Base-by-base conservation (phyloP, 2,329 filamentous ascomycete genomes). In the Aspergillus candidus region DNA sequence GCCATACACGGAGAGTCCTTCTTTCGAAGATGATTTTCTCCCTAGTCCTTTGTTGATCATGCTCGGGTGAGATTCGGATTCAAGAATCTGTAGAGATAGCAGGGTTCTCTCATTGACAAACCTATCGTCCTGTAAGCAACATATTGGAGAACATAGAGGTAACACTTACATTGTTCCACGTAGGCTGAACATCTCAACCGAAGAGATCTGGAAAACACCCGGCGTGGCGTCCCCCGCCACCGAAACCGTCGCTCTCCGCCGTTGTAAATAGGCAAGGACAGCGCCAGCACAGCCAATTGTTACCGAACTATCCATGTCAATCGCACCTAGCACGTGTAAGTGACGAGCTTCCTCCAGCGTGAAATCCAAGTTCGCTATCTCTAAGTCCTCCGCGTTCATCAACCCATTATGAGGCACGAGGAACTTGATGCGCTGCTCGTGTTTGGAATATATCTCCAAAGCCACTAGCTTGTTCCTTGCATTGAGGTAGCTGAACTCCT, bases 211-310 rank as follows among this genome's bases (percentile, higher is more conserved):
- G 52, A 86, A 86, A 34, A 78, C 56, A n/a, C 69, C 62, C 2
- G 74, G 73, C 27, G 73, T 72, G 11, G 72, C 66, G 47, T 84
- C 80, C 22, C 78, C 77, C 2, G 81, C 78, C 3, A 84, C 68
- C 56, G 80, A 83, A 31, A 80, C 75, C 3, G 78, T 74, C 32
- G 81, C 77, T 59, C 76, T 76, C 54, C 81, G 77, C 41, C 87
- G 80, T 55, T 88, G 80, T 17, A 96, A 66, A 52, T 94, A 87
- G 4, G 78, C 77, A n/a, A 97, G 68, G 2, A 97, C 70, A 18
- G 90, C 90, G n/a, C 90, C 88, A 18, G 84, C 86, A 66, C 93
- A 97, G 3, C 88, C 86, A 38, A 94, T 72, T 71, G 88, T 87
- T 11, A 86, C 62, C 5, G 67, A 72, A 55, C 85, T 91, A 3